Conservation (phyloP, 306 rosid genomes). For the Castanea sativa region DNA sequence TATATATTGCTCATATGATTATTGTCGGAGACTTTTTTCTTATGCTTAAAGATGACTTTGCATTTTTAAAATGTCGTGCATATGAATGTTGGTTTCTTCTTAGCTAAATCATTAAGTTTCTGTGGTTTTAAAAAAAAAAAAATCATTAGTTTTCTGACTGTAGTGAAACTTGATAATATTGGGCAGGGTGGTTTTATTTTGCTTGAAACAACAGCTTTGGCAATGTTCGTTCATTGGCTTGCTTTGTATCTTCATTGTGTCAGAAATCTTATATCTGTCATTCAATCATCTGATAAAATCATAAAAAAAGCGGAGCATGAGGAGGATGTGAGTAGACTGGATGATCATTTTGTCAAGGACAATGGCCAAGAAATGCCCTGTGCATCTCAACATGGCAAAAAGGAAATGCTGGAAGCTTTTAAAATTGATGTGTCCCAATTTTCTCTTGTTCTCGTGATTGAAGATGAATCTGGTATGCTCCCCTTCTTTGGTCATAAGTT, state of each 20-base stretch:
- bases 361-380: slow-evolving; percentile 33
- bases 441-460: slow-evolving; percentile 51
- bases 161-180: slow-evolving; percentile 30
- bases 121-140: too few relatives aligned
- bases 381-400: slow-evolving; percentile 41
- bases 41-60: slow-evolving; percentile 2
- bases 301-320: slow-evolving; percentile 31
- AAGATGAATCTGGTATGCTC: slow-evolving; percentile 64
- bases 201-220: slow-evolving; percentile 66
- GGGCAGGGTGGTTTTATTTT: slow-evolving; percentile 79
- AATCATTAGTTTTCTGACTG: slow-evolving; percentile 15
- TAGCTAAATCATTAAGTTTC: slow-evolving; percentile 9
- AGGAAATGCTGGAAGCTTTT: slow-evolving; percentile 43
- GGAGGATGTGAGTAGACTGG: slow-evolving; percentile 25
- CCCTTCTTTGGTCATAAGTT: slow-evolving; percentile 10
- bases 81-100: slow-evolving; percentile 17
- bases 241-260: slow-evolving; percentile 43
- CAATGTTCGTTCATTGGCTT: slow-evolving; percentile 40
- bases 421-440: slow-evolving; percentile 49
- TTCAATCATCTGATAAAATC: slow-evolving; percentile 29
- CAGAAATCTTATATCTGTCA: slow-evolving; percentile 40
- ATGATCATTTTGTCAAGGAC: slow-evolving; percentile 24
- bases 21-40: neutral
- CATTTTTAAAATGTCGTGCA: slow-evolving; percentile 6
- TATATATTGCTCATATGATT: slow-evolving; percentile 12